phyloP scores from a whole-genome alignment of 345 rosid genomes.

The Laguncularia racemosa region DNA sequence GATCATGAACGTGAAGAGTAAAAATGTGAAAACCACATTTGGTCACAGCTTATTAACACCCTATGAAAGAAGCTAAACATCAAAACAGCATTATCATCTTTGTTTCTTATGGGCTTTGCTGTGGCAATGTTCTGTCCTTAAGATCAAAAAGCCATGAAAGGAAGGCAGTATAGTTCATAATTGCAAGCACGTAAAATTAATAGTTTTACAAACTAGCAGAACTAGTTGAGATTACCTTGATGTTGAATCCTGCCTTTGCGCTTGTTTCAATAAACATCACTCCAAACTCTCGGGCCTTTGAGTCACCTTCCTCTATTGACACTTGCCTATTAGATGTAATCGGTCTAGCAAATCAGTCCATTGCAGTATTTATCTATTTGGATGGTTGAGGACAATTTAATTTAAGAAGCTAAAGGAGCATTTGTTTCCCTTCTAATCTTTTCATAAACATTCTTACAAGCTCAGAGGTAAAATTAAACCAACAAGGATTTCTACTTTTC shows the following conservation, averaged over 20 bases:
- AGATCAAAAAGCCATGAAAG: no score
- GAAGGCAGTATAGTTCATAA: no score
- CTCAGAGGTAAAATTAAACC: no score
- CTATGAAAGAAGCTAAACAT: not conserved
- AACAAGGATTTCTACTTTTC: no score
- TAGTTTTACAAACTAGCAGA: not conserved
- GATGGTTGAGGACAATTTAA: no score
- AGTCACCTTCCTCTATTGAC: slow-evolving; percentile 93
- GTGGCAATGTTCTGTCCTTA: no score
- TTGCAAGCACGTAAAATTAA: not conserved
- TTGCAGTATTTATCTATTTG: not conserved
- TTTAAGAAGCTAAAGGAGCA: not conserved
- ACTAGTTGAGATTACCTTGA: slow-evolving; percentile 45
- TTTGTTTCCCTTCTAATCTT: not conserved
- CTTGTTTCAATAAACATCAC: slow-evolving; percentile 93
- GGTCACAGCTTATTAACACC: not conserved
- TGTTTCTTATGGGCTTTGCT: no score
- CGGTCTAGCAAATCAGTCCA: not conserved
- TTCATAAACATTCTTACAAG: no score
- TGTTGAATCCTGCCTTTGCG: slow-evolving; percentile 92
- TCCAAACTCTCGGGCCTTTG: slow-evolving; percentile 73
- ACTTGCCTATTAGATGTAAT: slow-evolving; percentile 55
- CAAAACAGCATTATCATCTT: no score
- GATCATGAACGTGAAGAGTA: not conserved
- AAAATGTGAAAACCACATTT: not conserved